phyloP scores from a whole-genome alignment of 1,284 basidiomycete genomes.

The Schizophyllum amplum region DNA sequence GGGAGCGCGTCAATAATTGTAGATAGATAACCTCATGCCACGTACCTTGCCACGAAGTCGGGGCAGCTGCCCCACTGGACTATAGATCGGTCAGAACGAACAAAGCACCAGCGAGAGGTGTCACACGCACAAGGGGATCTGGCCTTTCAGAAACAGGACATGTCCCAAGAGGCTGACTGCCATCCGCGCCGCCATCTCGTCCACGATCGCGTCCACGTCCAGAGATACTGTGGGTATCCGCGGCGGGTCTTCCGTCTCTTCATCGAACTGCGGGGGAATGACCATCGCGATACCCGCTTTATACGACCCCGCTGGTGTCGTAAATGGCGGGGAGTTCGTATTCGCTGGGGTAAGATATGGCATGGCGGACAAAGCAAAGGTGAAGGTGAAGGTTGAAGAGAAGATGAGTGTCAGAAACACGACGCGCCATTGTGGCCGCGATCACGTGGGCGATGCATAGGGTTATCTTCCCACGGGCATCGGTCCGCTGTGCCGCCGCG shows the following conservation, averaged over 20 bases:
- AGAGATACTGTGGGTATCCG: slow-evolving; percentile 36
- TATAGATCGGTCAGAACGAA: slow-evolving; percentile 19
- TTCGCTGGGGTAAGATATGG: background rate
- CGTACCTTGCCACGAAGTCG: slow-evolving; percentile 35
- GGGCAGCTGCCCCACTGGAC: slow-evolving; percentile 54
- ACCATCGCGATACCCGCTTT: background rate
- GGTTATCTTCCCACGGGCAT: no score
- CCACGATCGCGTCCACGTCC: slow-evolving; percentile 41
- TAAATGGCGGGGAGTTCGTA: background rate
- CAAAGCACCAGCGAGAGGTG: background rate
- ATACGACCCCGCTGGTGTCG: background rate
- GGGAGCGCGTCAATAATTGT: background rate
- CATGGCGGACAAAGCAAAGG: no score
- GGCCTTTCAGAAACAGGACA: slow-evolving; percentile 65
- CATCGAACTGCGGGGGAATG: background rate
- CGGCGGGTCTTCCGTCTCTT: background rate
- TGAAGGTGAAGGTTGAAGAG: no score
- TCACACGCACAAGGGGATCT: slow-evolving; percentile 62
- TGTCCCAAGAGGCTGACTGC: slow-evolving; percentile 55
- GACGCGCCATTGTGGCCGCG: no score
- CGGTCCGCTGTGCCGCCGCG: no score
- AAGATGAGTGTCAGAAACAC: background rate
- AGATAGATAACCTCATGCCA: background rate
- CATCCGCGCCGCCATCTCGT: slow-evolving; percentile 51
- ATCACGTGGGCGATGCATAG: no score